phyloP scores from a whole-genome alignment of 306 rosid genomes.

The Spatholobus suberectus region DNA sequence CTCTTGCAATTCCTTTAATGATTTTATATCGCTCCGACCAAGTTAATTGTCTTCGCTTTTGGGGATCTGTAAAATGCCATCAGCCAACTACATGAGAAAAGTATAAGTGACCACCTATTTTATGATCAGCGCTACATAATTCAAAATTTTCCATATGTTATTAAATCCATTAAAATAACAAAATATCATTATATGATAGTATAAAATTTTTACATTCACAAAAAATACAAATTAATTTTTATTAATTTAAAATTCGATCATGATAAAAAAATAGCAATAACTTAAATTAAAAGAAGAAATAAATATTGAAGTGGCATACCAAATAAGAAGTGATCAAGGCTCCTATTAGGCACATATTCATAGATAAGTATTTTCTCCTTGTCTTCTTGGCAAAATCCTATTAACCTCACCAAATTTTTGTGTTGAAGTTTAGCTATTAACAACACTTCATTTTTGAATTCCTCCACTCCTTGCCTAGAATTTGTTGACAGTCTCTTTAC shows the following conservation, averaged over 20 bases:
- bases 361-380: slow-evolving; percentile 67
- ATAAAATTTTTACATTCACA: too few relatives aligned
- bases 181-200: too few relatives aligned
- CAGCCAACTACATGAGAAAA: neutral
- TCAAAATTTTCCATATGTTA: neutral
- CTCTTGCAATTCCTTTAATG: slow-evolving; percentile 63
- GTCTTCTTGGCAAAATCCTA: slow-evolving; percentile 67
- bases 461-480: slow-evolving; percentile 65
- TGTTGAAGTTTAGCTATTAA: slow-evolving; percentile 79
- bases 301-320: slow-evolving; percentile 46
- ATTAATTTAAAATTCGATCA: neutral
- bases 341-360: slow-evolving; percentile 71
- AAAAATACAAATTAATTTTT: too few relatives aligned
- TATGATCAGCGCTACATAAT: neutral
- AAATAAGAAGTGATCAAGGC: slow-evolving; percentile 64
- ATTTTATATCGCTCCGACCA: slow-evolving; percentile 56
- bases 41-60: slow-evolving; percentile 43
- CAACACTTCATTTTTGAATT: slow-evolving; percentile 71
- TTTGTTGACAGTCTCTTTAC: slow-evolving; percentile 65
- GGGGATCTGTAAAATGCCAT: slow-evolving; percentile 37
- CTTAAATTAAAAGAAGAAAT: neutral
- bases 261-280: neutral
- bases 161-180: neutral
- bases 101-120: neutral
- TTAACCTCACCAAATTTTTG: slow-evolving; percentile 67